A percentile compares a stretch with the other conserved stretches of the same genome.
phyloP scores from a whole-genome alignment of 352 stramenopile genomes.

The Pythium aristosporum region DNA sequence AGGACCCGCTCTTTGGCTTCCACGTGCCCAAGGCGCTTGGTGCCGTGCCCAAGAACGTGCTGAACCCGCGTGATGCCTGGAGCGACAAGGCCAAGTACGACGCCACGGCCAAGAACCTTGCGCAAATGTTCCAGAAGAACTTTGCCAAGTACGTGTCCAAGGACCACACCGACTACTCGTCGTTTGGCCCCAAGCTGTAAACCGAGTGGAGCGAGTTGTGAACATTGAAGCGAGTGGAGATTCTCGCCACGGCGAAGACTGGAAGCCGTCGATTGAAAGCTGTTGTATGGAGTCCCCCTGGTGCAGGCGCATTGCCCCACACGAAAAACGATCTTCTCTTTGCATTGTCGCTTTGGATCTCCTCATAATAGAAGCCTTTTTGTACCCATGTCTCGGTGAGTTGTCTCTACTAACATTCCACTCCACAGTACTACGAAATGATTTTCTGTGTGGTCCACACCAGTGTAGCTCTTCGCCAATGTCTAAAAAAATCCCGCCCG shows the following conservation, averaged over 20 bases:
- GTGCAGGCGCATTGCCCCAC: background rate
- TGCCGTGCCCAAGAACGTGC: slow-evolving; percentile 68
- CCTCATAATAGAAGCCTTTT: slow-evolving; percentile 22
- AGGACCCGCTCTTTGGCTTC: slow-evolving; percentile 73
- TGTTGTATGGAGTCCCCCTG: background rate
- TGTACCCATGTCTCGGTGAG: slow-evolving; percentile 19
- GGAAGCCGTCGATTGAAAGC: slow-evolving; percentile 6
- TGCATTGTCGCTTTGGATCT: background rate
- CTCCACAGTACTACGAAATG: slow-evolving; percentile 3
- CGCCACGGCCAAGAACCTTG: slow-evolving; percentile 71
- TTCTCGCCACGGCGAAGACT: slow-evolving; percentile 9
- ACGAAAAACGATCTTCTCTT: slow-evolving; percentile 10
- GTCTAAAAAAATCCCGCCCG: slow-evolving; percentile 7
- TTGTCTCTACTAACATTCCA: slow-evolving; percentile 12
- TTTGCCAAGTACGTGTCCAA: slow-evolving; percentile 94
- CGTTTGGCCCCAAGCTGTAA: slow-evolving; percentile 91
- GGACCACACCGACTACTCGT: slow-evolving; percentile 95
- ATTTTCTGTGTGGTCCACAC: slow-evolving; percentile 14
- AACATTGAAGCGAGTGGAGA: background rate
- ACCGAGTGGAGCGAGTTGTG: background rate
- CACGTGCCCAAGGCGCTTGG: slow-evolving; percentile 60
- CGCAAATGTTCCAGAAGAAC: slow-evolving; percentile 76
- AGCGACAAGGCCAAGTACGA: slow-evolving; percentile 75
- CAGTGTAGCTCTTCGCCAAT: background rate
- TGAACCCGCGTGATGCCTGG: slow-evolving; percentile 77